phyloP scores from a whole-genome alignment of 129 eudicot species.

The Silybum marianum region DNA sequence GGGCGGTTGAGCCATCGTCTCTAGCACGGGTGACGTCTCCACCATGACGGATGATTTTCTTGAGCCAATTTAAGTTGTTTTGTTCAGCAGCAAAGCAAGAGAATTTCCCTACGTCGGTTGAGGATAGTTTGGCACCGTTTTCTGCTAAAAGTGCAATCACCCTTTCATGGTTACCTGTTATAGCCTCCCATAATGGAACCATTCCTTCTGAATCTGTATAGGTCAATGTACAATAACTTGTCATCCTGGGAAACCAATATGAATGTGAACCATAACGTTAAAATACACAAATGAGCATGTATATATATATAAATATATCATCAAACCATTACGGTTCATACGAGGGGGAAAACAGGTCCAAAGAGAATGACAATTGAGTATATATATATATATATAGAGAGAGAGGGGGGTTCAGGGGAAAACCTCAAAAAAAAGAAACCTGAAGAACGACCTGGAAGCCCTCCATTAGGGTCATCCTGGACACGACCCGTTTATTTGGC shows the following conservation, averaged over 20 bases:
- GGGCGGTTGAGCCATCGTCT: slow-evolving; percentile 69
- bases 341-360: neutral
- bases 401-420: too few relatives aligned
- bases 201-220: slow-evolving; percentile 80
- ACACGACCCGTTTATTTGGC: too few relatives aligned
- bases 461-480: too few relatives aligned
- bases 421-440: too few relatives aligned
- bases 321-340: neutral
- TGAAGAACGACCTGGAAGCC: too few relatives aligned
- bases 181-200: slow-evolving; percentile 95
- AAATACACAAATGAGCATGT: neutral
- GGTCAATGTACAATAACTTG: slow-evolving; percentile 10
- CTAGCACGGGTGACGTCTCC: slow-evolving; percentile 67
- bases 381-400: too few relatives aligned
- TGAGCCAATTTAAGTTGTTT: slow-evolving; percentile 63
- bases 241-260: slow-evolving; percentile 1
- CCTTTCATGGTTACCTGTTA: slow-evolving; percentile 48
- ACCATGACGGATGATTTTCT: slow-evolving; percentile 52
- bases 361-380: neutral
- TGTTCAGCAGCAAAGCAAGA: slow-evolving; percentile 78
- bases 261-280: neutral
- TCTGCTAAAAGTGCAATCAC: slow-evolving; percentile 51
- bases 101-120: slow-evolving; percentile 66
- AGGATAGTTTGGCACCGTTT: slow-evolving; percentile 61
- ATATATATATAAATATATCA: neutral